These are phyloP conservation scores for Colletotrichum salicis DNA, from an alignment of 2,329 filamentous ascomycete species.

Conservation along the genomic window DNA sequence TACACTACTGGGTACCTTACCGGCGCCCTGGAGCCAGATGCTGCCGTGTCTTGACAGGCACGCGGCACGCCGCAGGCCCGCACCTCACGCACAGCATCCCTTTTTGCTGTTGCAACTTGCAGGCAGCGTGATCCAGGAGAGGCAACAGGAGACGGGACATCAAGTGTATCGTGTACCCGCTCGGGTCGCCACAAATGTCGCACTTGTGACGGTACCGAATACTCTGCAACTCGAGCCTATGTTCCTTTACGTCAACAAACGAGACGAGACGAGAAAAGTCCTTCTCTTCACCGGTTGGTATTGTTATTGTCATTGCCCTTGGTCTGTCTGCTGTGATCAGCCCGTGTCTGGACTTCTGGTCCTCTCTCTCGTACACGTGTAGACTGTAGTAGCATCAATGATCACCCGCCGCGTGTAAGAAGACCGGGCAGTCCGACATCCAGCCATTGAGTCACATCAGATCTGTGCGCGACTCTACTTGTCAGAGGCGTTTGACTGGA, in stretches of 20 bases:
- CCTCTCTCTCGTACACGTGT: not conserved
- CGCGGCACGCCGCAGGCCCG: not conserved
- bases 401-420: not conserved
- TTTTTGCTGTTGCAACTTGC: not conserved
- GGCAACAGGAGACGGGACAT: conserved; percentile 2
- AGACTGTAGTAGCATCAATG: not conserved
- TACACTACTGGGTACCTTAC: not conserved
- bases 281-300: not conserved
- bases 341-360: not conserved
- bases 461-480: not conserved
- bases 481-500: not conserved
- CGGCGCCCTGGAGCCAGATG: not conserved
- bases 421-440: not conserved
- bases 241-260: not conserved
- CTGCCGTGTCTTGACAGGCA: not conserved
- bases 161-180: conserved; percentile 18
- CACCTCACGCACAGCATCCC: conserved; percentile 1
- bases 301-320: not conserved
- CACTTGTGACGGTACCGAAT: not conserved
- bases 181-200: not conserved
- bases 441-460: not conserved
- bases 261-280: not conserved
- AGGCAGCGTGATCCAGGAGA: not conserved
- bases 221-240: not conserved
- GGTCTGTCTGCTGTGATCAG: not conserved